Base-by-base conservation (phyloP, 305 asterid genomes). In the Fraxinus sp. region DNA sequence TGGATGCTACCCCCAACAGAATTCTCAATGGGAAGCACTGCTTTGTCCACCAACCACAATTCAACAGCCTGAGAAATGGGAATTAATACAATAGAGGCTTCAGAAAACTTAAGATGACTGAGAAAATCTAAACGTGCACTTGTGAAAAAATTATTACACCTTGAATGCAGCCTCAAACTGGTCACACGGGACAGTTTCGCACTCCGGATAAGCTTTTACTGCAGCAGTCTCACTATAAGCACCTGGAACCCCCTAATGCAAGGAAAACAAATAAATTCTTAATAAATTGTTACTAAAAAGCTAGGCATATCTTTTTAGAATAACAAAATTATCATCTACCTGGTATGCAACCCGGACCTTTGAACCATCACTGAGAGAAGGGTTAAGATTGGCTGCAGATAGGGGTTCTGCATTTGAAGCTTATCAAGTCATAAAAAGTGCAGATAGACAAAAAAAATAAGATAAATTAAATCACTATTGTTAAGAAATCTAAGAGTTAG, bases 1-100 rank as follows among this genome's bases (percentile, higher is more conserved):
- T 95, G 98, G 79, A 92, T 92, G 90, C 98, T 95, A 79, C 97
- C 98, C 3, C 93, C 97, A 78, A 95, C 96, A 62, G 98, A 91
- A 87, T 91, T 92, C 87, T 95, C 98, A 16, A 95, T 91, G 1
- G 97, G 98, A 36, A 95, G 96, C 64, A 93, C 97, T 8, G 98
- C 97, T 86, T 89, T 94, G 84, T 94, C 97, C 83, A 93, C 98
- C 79, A 95, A 85, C 98, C 98, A 95, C 84, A 93, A 80, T 66
- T 95, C 97, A 86, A 93, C 97, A 7, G 98, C 97, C 98, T 94
- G 94, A 84, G 26, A 79, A 75, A 84, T 4, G 62, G 64, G 80
- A 76, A 77, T 59, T 79, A 73, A 62, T 30, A 77, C 32, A 30
- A 18, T 52, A 80, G 83, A 71, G 83, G 71, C 43, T 30, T 82